Base-by-base conservation (phyloP, 768 basidiomycete species). In the Leucosporidium scottii region DNA sequence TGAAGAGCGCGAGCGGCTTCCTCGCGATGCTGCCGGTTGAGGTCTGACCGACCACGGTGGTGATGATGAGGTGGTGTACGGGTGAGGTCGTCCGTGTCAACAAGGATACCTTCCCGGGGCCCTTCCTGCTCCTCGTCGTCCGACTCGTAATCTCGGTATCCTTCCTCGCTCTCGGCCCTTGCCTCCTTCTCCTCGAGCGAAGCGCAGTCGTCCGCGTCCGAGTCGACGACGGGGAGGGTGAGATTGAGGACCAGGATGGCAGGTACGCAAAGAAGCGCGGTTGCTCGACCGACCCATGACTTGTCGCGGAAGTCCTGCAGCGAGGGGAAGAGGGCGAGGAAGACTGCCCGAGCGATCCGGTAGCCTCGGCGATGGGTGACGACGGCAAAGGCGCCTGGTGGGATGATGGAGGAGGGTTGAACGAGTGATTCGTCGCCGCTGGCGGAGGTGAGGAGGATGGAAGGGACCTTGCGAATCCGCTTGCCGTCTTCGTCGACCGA, bases 191-290 rank as follows among this genome's bases (percentile, higher is more conserved):
- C 89, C 49, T 88, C 83, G 36, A 89, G 78, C 12, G 83, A 81
- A 25, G 86, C 80, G 77, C 87, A 87, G 21, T 85, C 81, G 12
- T 85, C 87, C 15, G 65, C 72, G 17, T 67, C 64, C 48, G 73
- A 74, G 27, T 77, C 74, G 86, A 93, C 91, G 18, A 99, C 93
- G 6, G 93, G 93, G 15, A 98, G 80, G 0, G 94, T 97, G 25
- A 98, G 70, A 0, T 93, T 97, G 59, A 99, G 80, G 5, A 82
- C 81, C 77, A 96, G 80, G 2, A 99, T 86, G 2, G 92, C 91
- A 2, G 94, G 94, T 0, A 88, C 85, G 4, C 92, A 91, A 64
- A 96, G 83, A 30, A 94, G 72, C 0, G 87, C 84, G 0, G 89
- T 88, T 36, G 90, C 79, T 78, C 85, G 85, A 0, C 87, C 88